These are phyloP conservation scores for Claviceps digitariae DNA, from an alignment of 2,329 filamentous ascomycete species.

Conservation along the genomic window DNA sequence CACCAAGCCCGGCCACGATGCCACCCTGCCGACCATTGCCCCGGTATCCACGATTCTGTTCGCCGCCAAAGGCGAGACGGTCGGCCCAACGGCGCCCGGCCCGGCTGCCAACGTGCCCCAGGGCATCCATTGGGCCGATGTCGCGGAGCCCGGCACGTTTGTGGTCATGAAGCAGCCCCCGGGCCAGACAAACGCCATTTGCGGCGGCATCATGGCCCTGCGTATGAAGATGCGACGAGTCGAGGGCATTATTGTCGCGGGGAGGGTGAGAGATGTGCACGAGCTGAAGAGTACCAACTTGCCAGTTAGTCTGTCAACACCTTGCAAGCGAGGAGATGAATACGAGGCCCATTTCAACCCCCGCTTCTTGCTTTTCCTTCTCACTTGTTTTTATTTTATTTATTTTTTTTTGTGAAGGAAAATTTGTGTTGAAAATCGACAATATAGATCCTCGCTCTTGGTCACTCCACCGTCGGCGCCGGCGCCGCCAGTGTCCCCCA, in stretches of 20 bases:
- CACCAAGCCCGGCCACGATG: conserved; percentile 12
- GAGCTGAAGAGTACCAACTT: conserved; percentile 43
- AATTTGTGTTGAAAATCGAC: not conserved
- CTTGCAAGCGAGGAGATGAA: not conserved
- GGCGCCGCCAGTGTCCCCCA: conserved; percentile 43
- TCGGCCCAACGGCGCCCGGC: conserved; percentile 10
- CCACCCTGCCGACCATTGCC: conserved; percentile 26
- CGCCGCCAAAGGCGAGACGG: conserved; percentile 36
- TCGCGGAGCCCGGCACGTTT: conserved; percentile 44
- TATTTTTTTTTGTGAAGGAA: too few species aligned
- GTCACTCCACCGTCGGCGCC: conserved; percentile 43
- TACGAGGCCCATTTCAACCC: not conserved
- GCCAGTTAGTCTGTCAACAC: conserved; percentile 26
- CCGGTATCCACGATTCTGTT: conserved; percentile 51
- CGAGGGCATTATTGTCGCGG: conserved; percentile 51
- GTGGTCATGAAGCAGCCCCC: conserved; percentile 53
- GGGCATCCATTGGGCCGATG: conserved; percentile 56
- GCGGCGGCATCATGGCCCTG: conserved; percentile 65
- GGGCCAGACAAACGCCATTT: conserved; percentile 53
- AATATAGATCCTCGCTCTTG: conserved; percentile 39
- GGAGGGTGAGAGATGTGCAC: conserved; percentile 51
- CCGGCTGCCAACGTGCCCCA: conserved; percentile 36
- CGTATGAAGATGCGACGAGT: conserved; percentile 51
- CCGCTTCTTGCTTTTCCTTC: too few species aligned
- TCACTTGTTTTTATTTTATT: not conserved